phyloP scores from a whole-genome alignment of 2,329 filamentous ascomycete species.

The Apiospora phragmitis region DNA sequence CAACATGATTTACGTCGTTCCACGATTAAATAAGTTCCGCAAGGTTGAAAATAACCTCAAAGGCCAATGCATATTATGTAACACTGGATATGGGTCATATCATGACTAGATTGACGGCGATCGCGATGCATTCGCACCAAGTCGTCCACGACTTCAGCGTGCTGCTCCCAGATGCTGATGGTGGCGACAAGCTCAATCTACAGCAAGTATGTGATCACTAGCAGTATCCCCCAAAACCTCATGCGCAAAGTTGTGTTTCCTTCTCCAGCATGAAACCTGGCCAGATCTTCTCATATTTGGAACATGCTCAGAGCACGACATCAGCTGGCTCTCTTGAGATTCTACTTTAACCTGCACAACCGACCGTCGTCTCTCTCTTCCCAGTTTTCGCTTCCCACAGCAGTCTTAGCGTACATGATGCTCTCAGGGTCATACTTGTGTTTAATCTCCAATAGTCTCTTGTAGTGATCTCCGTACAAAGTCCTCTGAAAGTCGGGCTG shows the following conservation, averaged over 20 bases:
- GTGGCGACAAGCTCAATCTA: neutral
- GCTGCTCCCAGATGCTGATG: neutral
- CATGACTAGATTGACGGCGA: neutral
- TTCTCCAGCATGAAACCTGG: no score
- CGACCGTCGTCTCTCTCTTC: constrained; percentile 24
- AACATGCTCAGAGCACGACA: no score
- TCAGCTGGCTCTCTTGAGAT: no score
- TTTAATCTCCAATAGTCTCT: constrained; percentile 37
- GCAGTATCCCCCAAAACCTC: neutral
- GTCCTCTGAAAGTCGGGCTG: neutral
- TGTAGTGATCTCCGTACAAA: neutral
- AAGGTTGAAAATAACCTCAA: neutral
- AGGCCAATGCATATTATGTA: neutral
- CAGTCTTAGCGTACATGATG: constrained; percentile 40
- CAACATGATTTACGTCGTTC: neutral
- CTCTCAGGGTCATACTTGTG: constrained; percentile 39
- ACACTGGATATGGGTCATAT: neutral
- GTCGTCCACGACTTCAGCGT: neutral
- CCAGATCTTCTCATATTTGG: neutral
- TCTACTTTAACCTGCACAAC: neutral
- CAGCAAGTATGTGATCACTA: no score
- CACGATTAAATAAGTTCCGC: no score
- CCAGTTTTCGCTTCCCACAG: constrained; percentile 42
- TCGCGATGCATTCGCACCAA: neutral
- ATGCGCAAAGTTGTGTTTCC: neutral